Base-by-base conservation (phyloP, 2,329 filamentous ascomycete species). In the Colletotrichum eleusines region DNA sequence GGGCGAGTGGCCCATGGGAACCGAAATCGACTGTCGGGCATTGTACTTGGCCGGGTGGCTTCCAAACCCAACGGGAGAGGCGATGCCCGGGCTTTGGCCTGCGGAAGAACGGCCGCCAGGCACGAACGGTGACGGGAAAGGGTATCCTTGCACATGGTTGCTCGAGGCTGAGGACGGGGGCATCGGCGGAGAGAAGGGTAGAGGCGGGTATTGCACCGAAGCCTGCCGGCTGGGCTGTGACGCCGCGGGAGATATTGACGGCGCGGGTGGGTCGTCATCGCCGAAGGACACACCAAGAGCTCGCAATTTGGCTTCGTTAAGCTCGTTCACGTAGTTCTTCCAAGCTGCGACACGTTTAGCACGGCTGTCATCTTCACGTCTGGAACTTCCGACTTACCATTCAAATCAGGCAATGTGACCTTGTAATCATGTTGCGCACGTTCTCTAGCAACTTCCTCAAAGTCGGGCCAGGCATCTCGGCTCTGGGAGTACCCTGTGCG, bases 301-400 rank as follows among this genome's bases (percentile, higher is more conserved):
- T 72, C 94, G 91, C 63, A 99, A 86, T 82, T 98, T 99, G 72
- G 95, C 94, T 82, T 99, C 96, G 75, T 93, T 90, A 44, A 98
- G 84, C 74, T 92, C 91, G 65, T 92, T 88, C 69, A 95, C 92
- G 80, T 98, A 97, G 33, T 90, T 85, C 76, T 94, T 92, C 88
- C 88, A 90, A 1, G 87, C 86, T 86, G 67, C n/a, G 60, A 50
- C 2, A 59, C 33, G 35, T 48, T 76, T 76, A 76, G 76, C 62
- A 63, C 35, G 14, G 46, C 9, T 51, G 11, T 28, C 40, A 14
- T 38, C 35, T 4, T 31, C 57, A 9, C 14, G 31, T 44, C n/a
- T 31, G 16, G 5, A 16, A 9, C 40, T 12, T 14, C 1, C 5
- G 62, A 75, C 84, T 78, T 77, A 87, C 85, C 85, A 78, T 91